Evolutionary conservation across 2,329 filamentous ascomycete species (phyloP).

Genomic region (Cladobotryum mycophilum): DNA sequence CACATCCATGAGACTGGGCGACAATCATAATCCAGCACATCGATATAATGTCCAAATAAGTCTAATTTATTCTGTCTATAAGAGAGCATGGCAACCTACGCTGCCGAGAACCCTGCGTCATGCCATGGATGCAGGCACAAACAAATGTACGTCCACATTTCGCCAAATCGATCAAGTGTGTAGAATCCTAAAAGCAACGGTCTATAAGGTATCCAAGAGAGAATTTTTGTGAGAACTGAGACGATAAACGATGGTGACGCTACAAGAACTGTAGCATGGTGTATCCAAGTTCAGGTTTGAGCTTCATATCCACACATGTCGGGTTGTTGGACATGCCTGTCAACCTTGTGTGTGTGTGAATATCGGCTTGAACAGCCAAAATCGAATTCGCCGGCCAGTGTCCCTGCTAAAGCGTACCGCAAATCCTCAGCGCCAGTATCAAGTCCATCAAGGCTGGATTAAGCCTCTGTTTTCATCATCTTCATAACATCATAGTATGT

Average conservation of each 20-base stretch:
- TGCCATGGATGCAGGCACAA: background rate
- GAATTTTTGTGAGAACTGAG: background rate
- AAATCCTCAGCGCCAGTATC: background rate
- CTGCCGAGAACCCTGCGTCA: background rate
- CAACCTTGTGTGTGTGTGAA: no score
- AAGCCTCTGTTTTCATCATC: slow-evolving; percentile 2
- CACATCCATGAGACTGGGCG: no score
- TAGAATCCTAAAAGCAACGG: slow-evolving; percentile 13
- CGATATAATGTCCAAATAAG: background rate
- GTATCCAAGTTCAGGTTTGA: no score
- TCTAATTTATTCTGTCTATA: background rate
- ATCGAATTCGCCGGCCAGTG: background rate
- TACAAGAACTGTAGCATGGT: background rate
- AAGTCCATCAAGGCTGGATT: slow-evolving; percentile 1
- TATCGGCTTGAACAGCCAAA: no score
- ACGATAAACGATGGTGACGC: slow-evolving; percentile 11
- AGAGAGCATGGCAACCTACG: background rate
- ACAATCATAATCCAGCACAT: background rate
- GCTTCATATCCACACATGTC: slow-evolving; percentile 3
- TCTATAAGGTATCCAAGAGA: slow-evolving; percentile 22
- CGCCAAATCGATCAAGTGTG: background rate
- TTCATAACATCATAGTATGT: slow-evolving; percentile 10
- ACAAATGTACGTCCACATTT: background rate
- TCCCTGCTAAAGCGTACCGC: no score
- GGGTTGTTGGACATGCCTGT: no score